Evolutionary conservation across 176 grass and related monocot genomes (phyloP).

Genomic region (Hordeum marinum): DNA sequence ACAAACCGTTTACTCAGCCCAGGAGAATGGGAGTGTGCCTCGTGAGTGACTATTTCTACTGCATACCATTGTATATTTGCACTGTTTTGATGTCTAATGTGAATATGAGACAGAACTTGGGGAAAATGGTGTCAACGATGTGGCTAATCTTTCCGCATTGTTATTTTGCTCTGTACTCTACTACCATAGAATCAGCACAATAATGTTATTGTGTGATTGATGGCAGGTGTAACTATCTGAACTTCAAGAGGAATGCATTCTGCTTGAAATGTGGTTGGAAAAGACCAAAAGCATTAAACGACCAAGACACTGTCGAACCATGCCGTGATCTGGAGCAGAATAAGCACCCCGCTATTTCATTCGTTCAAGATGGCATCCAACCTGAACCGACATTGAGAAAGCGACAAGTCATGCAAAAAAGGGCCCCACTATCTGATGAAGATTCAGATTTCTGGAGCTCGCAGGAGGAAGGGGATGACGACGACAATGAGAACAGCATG

Average conservation of each 20-base stretch:
- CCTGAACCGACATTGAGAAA: neutral
- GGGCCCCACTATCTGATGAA: constrained; percentile 19
- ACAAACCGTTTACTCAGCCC: constrained; percentile 58
- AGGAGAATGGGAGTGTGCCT: constrained; percentile 90
- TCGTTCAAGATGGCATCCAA: constrained; percentile 56
- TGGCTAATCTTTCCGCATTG: neutral
- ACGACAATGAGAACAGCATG: neutral
- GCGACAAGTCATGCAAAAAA: constrained; percentile 26
- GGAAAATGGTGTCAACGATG: neutral
- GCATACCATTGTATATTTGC: neutral
- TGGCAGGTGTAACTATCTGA: constrained; percentile 90
- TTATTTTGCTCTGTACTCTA: constrained; percentile 3
- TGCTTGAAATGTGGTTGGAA: constrained; percentile 90
- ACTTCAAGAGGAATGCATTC: constrained; percentile 78
- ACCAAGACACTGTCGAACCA: constrained; percentile 30
- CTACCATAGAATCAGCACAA: constrained; percentile 11
- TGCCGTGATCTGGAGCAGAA: constrained; percentile 25
- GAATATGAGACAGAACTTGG: neutral
- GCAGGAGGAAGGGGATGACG: neutral
- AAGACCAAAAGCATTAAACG: constrained; percentile 73
- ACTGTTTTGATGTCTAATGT: constrained; percentile 1
- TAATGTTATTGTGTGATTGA: constrained; percentile 5
- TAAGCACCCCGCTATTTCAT: constrained; percentile 49
- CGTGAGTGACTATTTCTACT: constrained; percentile 48
- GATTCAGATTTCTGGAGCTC: constrained; percentile 58